A percentile compares a stretch with the other conserved stretches of the same genome.
Evolutionary conservation across 495 filamentous ascomycete species (phyloP).

Genomic region (Cercophora newfieldiana): DNA sequence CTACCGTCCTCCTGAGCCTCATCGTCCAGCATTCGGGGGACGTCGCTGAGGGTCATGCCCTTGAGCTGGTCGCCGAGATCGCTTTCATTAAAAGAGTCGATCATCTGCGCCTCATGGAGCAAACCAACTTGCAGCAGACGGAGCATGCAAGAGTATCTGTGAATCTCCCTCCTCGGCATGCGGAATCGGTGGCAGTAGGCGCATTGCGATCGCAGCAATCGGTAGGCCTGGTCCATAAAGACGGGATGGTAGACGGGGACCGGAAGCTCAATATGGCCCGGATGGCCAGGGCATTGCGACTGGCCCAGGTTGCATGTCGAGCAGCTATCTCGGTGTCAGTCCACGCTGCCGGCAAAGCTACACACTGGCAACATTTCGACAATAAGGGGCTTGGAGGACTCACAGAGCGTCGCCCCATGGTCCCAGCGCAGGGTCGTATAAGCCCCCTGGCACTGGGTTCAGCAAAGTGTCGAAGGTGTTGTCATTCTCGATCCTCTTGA

Average conservation of each 20-base stretch:
- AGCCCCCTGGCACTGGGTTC: conserved; percentile 80
- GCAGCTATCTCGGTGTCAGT: conserved; percentile 60
- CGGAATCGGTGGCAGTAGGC: conserved; percentile 84
- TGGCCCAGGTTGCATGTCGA: conserved; percentile 81
- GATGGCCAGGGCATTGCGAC: conserved; percentile 84
- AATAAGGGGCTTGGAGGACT: conserved; percentile 35
- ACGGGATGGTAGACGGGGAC: conserved; percentile 89
- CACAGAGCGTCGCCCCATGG: conserved; percentile 81
- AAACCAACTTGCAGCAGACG: conserved; percentile 83
- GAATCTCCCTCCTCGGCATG: conserved; percentile 68
- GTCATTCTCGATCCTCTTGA: conserved; percentile 86
- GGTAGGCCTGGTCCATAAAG: conserved; percentile 86
- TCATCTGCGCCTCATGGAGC: conserved; percentile 65
- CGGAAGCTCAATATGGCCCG: conserved; percentile 92
- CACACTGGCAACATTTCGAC: background rate
- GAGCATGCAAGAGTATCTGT: conserved; percentile 80
- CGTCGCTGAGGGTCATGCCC: conserved; percentile 24
- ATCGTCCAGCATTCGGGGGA: conserved; percentile 25
- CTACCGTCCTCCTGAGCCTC: conserved; percentile 35
- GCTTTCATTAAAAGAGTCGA: conserved; percentile 60
- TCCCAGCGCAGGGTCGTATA: conserved; percentile 93
- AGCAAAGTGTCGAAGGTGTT: conserved; percentile 85
- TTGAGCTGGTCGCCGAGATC: conserved; percentile 36
- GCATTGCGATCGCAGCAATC: conserved; percentile 82
- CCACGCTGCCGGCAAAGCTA: conserved; percentile 4